Base-by-base conservation (phyloP, 805 yeast species). In the Pichia californica region DNA sequence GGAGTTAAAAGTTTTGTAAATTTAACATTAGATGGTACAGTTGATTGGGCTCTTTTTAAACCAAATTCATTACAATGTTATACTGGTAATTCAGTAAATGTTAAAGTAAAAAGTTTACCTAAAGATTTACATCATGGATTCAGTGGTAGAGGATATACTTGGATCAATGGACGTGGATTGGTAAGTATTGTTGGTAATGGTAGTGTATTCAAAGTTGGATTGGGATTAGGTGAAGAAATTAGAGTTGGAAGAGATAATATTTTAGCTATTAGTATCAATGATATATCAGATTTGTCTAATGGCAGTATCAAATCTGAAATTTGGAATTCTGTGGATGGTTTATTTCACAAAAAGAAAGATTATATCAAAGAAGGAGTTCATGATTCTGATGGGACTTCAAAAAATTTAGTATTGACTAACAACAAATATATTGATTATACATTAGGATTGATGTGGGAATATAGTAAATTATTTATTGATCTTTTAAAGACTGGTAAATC, bases 1-100 rank as follows among this genome's bases (percentile, higher is more conserved):
- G 41, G 53, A 45, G 36, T 61, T 16, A 69, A 65, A 37, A 63
- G 79, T 3, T 70, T 76, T 48, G 70, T 69, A 9, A 64, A 61
- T 33, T 45, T 81, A 21, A 47, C 63, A 3, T 54, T 81, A 45
- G 83, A 81, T 49, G 88, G 88, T 2, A 63, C 74, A 1, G 57
- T 58, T 16, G 88, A 81, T 52, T 81, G 84, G 83, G 83, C 81
- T 1, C 44, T 81, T 4, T 64, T 81, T 36, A 65, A 72, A 34
- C 61, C 67, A 1, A 56, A 64, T 14, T 66, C 79, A 0, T 54
- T 81, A 19, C 77, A 77, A 37, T 73, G 70, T 1, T 77, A 69
- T 49, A 57, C 73, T 7, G 87, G 86, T 1, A 63, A 70, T n/a
- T 69, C 80, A 1, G 59, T 80, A 36, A 52, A 61, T 11, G 56